Conservation (phyloP, 1,284 basidiomycete species). For the Cutaneotrichosporon sp. region DNA sequence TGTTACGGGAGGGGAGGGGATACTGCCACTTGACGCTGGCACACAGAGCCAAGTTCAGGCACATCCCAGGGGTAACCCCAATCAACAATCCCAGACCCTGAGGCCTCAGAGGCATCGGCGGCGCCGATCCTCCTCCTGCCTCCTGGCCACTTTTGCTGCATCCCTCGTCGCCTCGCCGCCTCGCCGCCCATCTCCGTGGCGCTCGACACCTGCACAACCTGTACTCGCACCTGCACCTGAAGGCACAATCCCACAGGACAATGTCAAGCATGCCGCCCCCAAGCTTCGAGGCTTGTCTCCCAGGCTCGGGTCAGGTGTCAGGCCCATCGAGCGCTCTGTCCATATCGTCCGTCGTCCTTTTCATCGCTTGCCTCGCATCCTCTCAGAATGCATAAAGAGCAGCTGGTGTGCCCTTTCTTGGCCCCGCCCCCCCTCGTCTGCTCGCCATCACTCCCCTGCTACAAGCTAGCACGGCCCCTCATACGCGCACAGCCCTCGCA, state of each 20-base stretch:
- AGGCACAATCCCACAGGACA: not conserved
- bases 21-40: no score
- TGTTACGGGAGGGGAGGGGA: not conserved
- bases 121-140: no score
- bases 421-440: not conserved
- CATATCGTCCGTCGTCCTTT: not conserved
- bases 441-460: not conserved
- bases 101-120: no score
- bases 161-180: no score
- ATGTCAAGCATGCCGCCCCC: not conserved
- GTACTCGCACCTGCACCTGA: no score
- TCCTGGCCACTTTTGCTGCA: no score
- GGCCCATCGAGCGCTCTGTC: not conserved
- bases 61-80: not conserved
- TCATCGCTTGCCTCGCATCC: no score
- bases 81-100: no score
- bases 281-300: not conserved
- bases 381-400: slow-evolving; percentile 5
- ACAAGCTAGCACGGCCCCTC: not conserved
- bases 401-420: not conserved
- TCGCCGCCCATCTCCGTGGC: not conserved
- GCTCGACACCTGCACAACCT: no score
- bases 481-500: no score
- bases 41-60: no score
- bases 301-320: not conserved